Evolutionary conservation across 768 basidiomycete genomes (phyloP).

Genomic region (Termitomyces sp.): DNA sequence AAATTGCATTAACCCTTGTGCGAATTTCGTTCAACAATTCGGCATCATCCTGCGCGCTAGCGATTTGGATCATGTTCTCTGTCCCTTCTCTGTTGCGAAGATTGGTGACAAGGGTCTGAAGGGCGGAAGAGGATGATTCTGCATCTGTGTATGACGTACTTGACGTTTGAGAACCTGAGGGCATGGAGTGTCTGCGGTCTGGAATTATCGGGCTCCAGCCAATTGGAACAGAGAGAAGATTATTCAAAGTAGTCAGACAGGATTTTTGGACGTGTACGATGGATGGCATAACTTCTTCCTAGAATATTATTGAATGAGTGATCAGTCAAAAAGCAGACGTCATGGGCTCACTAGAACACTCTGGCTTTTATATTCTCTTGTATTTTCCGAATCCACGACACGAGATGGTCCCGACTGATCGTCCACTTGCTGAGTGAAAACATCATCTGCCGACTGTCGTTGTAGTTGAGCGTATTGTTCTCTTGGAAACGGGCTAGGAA

Average conservation of each 20-base stretch:
- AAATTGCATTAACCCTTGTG: slow-evolving; percentile 46
- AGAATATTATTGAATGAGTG: slow-evolving; percentile 9
- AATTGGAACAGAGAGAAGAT: slow-evolving; percentile 52
- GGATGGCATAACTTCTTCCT: slow-evolving; percentile 69
- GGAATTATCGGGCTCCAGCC: slow-evolving; percentile 55
- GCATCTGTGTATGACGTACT: slow-evolving; percentile 21
- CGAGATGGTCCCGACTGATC: slow-evolving; percentile 8
- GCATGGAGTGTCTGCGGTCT: slow-evolving; percentile 59
- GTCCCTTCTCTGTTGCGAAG: slow-evolving; percentile 47
- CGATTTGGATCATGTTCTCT: slow-evolving; percentile 45
- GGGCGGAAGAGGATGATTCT: slow-evolving; percentile 44
- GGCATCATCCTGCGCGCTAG: slow-evolving; percentile 36
- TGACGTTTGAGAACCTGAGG: slow-evolving; percentile 35
- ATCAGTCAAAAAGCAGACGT: neutral
- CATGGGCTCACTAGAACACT: slow-evolving; percentile 11
- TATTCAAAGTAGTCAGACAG: slow-evolving; percentile 70
- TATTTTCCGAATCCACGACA: slow-evolving; percentile 4
- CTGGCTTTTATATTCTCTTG: slow-evolving; percentile 1
- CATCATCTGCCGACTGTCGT: neutral
- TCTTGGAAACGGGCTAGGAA: slow-evolving; percentile 40
- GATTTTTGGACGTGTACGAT: slow-evolving; percentile 70
- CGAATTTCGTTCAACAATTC: slow-evolving; percentile 60
- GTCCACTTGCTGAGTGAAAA: neutral
- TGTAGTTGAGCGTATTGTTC: slow-evolving; percentile 25
- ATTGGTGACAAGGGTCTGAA: slow-evolving; percentile 60